Evolutionary conservation across 2,329 filamentous ascomycete genomes (phyloP), one percentile per base, ranked within the genome.

Genomic region (Aspergillus japonicus): DNA sequence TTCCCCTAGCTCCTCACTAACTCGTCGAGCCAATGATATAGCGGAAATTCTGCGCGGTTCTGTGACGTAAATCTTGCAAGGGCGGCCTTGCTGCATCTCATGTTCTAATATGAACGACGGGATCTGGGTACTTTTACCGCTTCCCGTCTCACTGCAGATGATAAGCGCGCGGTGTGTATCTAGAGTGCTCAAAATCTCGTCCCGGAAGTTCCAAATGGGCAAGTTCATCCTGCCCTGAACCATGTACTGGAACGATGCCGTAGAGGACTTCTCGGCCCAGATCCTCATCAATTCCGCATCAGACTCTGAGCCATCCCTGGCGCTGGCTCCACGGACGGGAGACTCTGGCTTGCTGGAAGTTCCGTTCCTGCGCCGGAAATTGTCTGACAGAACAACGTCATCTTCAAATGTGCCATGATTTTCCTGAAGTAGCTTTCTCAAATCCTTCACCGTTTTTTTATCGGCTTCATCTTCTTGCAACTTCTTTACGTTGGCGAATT

Each of bases 71-170:
- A 99, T 88, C 70, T 96, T 97, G 77, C 93, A 98, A 5, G 86
- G 81, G 64, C 87, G 89, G 4, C 93, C 94, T 63, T 89, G 85
- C 3, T 87, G 85, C 53, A 99, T 83, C 70, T 97, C 89, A 69
- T 96, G 87, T 74, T 99, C 95, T 7, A 99, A 81, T 56, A 99
- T 85, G 71, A 96, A 98, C 0, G 93, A 89, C 5, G 95, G 95
- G n/a, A 97, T 89, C 70, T 99, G 95, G 0, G 95, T 99, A 75
- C 92, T 97, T 80, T 99, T 99, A 64, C 95, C 95, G 73, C 88
- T 97, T 66, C 95, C 95, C 2, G 95, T 99, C 77, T 99, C 95
- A 72, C 95, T 95, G 72, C 94, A 98, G 31, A 99, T 86, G 61
- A 99, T 97, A 10, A 95, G 88, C 10, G 96, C 89, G 69, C 95